These are phyloP conservation scores for Coniosporium apollinis DNA, from an alignment of 495 filamentous ascomycete genomes.

Conservation along the genomic window DNA sequence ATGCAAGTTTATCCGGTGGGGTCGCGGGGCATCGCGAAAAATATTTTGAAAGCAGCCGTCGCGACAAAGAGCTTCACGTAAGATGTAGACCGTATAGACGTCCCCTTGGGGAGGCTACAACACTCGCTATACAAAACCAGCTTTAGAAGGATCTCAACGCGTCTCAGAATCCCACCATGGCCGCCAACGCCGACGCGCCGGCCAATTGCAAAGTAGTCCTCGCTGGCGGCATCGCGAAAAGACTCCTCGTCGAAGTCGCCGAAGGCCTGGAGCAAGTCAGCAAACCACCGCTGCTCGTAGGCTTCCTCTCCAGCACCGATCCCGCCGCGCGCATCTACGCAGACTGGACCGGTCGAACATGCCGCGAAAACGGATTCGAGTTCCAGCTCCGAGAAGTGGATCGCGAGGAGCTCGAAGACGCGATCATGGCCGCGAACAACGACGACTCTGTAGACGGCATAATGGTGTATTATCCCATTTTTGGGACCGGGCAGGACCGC, in stretches of 20 bases:
- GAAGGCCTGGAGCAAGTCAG: slow-evolving; percentile 52
- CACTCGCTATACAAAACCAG: no score
- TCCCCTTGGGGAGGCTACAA: no score
- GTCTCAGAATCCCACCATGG: slow-evolving; percentile 1
- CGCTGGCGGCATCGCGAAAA: slow-evolving; percentile 67
- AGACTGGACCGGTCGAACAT: slow-evolving; percentile 93
- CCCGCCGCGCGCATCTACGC: slow-evolving; percentile 86
- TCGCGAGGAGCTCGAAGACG: slow-evolving; percentile 77
- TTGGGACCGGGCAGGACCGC: slow-evolving; percentile 69
- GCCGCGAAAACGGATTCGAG: slow-evolving; percentile 77
- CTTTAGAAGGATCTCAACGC: no score
- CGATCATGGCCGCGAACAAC: slow-evolving; percentile 63
- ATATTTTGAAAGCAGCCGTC: no score
- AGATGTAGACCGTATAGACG: no score
- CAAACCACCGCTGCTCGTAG: slow-evolving; percentile 60
- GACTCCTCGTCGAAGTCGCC: slow-evolving; percentile 58
- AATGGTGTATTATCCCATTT: slow-evolving; percentile 97
- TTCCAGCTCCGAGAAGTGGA: slow-evolving; percentile 70
- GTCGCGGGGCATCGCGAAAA: no score
- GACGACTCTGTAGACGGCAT: slow-evolving; percentile 73
- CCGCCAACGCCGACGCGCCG: slow-evolving; percentile 13
- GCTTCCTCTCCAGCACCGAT: slow-evolving; percentile 83
- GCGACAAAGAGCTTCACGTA: no score
- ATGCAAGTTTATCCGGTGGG: no score
- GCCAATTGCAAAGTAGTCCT: slow-evolving; percentile 82